Conservation (phyloP, 2,329 filamentous ascomycete genomes). For the Phoma herbarum region DNA sequence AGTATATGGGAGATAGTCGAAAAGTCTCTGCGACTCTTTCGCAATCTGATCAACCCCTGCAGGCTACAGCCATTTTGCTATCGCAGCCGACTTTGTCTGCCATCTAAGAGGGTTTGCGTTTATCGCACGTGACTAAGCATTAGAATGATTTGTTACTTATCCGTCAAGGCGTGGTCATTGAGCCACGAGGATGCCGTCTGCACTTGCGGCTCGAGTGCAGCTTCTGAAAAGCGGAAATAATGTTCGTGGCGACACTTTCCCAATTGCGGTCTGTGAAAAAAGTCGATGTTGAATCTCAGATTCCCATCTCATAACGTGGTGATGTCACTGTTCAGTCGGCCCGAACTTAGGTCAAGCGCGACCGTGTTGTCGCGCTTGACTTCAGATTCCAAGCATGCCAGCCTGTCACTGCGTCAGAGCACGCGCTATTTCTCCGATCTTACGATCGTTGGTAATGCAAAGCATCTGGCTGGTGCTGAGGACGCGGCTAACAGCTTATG, state of each 20-base stretch:
- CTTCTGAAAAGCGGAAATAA: neutral
- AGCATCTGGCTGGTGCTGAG: slow-evolving; percentile 22
- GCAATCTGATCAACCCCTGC: too few relatives aligned
- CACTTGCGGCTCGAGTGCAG: neutral
- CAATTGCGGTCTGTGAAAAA: neutral
- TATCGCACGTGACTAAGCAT: neutral
- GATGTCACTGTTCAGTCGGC: slow-evolving; percentile 13
- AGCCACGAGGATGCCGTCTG: neutral
- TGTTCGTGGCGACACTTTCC: neutral
- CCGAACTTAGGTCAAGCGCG: slow-evolving; percentile 2
- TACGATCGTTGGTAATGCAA: slow-evolving; percentile 25
- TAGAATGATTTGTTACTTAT: neutral
- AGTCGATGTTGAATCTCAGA: slow-evolving; percentile 1
- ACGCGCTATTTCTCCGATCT: slow-evolving; percentile 12
- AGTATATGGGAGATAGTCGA: too few relatives aligned
- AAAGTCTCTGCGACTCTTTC: too few relatives aligned
- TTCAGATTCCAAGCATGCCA: slow-evolving; percentile 3
- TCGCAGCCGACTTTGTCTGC: too few relatives aligned
- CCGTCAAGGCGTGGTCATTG: neutral
- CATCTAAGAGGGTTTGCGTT: too few relatives aligned
- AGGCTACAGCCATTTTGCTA: too few relatives aligned
- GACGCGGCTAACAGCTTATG: slow-evolving; percentile 17
- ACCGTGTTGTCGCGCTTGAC: slow-evolving; percentile 8
- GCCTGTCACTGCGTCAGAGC: slow-evolving; percentile 24
- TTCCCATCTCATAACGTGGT: slow-evolving; percentile 1